Base-by-base conservation (phyloP, 768 basidiomycete species). In the Agaricus subrufescens region DNA sequence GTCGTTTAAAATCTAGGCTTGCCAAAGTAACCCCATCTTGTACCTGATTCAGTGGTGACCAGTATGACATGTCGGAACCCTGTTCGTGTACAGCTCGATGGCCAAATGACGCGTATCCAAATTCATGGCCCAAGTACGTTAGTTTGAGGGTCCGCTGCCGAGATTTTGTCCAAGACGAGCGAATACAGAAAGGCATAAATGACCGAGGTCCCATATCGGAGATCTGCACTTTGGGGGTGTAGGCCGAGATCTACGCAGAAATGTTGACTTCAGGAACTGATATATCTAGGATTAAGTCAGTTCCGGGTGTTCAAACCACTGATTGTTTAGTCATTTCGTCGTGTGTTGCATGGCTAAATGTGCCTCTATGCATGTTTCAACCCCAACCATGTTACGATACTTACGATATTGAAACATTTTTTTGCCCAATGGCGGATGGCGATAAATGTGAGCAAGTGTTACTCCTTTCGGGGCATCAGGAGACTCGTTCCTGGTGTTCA, bases 31-130 rank as follows among this genome's bases (percentile, higher is more conserved):
- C 34, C 46, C 44, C 40, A 51, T 57, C 54, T 58, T 50, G 63
- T 62, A 60, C 62, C 64, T 63, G 61, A 59, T 46, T 56, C 50
- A 47, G 51, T 50, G 42, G 46, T 58, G 58, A 56, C 55, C 61
- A 43, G 42, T 40, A 53, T 47, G 60, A 56, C 60, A 61, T 52
- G 49, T 61, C 58, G 48, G 53, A 14, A 37, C 31, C 46, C 59
- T 34, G 34, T 55, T 59, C 58, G 54, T 47, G 34, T 56, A 50
- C 38, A 49, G 34, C 19, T 50, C 46, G 58, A 50, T 59, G 58
- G 39, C 34, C 44, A 54, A 62, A 57, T 62, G 44, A 42, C 54
- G 46, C 56, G 59, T 56, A 50, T 53, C 59, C 50, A 60, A 44
- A 43, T 51, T 56, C 34, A 50, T 42, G 54, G 27, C 61, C 58